phyloP scores from a whole-genome alignment of 345 rosid species.

The Brassica cretica region DNA sequence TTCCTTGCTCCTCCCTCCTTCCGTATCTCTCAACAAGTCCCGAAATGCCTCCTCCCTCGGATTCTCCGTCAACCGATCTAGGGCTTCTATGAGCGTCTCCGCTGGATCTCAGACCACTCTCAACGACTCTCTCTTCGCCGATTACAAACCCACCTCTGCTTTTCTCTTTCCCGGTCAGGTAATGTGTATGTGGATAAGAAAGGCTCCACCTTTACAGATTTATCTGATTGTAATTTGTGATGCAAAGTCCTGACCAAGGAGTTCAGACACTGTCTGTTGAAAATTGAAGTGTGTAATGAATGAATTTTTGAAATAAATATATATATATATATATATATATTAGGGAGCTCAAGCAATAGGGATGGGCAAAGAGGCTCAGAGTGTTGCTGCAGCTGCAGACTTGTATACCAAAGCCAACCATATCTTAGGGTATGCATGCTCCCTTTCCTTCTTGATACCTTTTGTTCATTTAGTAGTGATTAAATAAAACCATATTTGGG shows the following conservation, averaged over 20 bases:
- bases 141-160: constrained; percentile 74
- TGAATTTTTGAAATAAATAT: not conserved
- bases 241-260: not conserved
- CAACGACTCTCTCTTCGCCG: constrained; percentile 64
- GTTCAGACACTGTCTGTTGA: not conserved
- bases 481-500: not conserved
- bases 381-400: constrained; percentile 70
- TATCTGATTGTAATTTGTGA: not conserved
- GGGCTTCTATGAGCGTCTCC: constrained; percentile 68
- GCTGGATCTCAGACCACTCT: constrained; percentile 59
- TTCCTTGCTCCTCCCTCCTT: constrained; percentile 54
- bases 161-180: constrained; percentile 98
- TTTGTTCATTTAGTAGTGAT: constrained; percentile 1
- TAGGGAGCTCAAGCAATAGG: constrained; percentile 98
- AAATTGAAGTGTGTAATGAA: not conserved
- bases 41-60: constrained; percentile 35
- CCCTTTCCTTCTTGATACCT: not conserved
- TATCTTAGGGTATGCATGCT: constrained; percentile 55
- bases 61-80: constrained; percentile 50
- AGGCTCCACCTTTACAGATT: not conserved
- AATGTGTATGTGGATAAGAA: constrained; percentile 3
- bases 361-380: constrained; percentile 94
- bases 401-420: constrained; percentile 82
- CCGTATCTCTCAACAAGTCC: constrained; percentile 39
- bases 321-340: not conserved